These are phyloP conservation scores for Botrytis galanthina DNA, from an alignment of 2,329 filamentous ascomycete genomes.

Conservation along the genomic window DNA sequence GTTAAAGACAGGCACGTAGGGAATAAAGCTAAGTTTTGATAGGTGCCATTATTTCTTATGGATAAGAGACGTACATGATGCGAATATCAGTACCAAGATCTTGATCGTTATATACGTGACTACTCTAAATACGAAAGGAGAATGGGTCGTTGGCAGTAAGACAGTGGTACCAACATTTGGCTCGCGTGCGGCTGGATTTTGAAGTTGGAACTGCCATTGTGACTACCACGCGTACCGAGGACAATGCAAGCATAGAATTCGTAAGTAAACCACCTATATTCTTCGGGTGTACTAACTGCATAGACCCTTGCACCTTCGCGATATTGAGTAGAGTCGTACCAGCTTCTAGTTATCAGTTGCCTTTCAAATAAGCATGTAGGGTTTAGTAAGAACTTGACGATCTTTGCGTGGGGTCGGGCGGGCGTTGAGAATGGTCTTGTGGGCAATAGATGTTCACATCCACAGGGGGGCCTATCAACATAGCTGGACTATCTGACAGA, in stretches of 20 bases:
- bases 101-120: neutral
- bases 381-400: neutral
- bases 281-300: neutral
- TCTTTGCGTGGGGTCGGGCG: no score
- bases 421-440: neutral
- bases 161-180: neutral
- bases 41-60: neutral
- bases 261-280: neutral
- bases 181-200: neutral
- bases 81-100: neutral
- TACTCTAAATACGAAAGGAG: neutral
- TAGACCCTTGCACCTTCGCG: neutral
- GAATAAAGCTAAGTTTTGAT: neutral
- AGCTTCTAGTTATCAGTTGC: neutral
- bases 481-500: neutral
- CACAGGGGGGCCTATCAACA: neutral
- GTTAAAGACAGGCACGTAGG: neutral
- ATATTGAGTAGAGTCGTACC: neutral
- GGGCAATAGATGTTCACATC: neutral
- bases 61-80: neutral
- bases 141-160: neutral
- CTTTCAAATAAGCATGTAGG: neutral
- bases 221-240: neutral
- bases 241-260: neutral
- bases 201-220: no score